Conservation (phyloP, 352 stramenopile species). For the Plasmopara viticola region DNA sequence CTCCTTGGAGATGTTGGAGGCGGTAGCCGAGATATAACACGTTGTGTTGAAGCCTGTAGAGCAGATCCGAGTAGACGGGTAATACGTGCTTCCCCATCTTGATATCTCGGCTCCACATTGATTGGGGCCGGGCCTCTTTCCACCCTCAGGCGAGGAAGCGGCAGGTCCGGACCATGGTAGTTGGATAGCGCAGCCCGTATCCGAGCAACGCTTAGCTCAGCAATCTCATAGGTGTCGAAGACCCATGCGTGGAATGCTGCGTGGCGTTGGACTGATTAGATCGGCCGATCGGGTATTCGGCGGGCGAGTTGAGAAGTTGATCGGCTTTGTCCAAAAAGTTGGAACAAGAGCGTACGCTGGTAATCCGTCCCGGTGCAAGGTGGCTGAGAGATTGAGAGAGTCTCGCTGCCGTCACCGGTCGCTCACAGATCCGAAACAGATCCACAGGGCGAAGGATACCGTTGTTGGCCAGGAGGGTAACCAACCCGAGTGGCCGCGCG, state of each 20-base stretch:
- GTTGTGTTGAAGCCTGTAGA: neutral
- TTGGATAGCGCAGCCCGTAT: neutral
- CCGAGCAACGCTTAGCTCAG: neutral
- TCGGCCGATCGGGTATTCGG: neutral
- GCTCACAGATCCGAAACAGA: neutral
- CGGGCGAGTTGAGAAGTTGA: conserved; percentile 2
- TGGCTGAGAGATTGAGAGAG: neutral
- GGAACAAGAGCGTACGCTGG: neutral
- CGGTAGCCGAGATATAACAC: neutral
- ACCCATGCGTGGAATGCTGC: neutral
- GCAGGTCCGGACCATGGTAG: neutral
- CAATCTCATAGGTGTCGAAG: neutral
- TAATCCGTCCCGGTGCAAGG: neutral
- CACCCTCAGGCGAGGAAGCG: neutral
- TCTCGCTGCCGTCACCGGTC: neutral
- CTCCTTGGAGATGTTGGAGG: neutral
- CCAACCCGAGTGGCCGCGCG: neutral
- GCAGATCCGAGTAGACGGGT: neutral
- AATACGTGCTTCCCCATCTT: neutral
- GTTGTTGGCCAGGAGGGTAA: neutral
- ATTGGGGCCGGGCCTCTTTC: neutral
- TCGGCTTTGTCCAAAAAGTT: conserved; percentile 27
- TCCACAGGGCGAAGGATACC: neutral
- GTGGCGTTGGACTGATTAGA: neutral
- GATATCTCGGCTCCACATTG: neutral